Percentiles rank a stretch among this genome's conserved stretches.
Evolutionary conservation across 2,329 filamentous ascomycete species (phyloP).

Genomic region (Colletotrichum chlorophyti): DNA sequence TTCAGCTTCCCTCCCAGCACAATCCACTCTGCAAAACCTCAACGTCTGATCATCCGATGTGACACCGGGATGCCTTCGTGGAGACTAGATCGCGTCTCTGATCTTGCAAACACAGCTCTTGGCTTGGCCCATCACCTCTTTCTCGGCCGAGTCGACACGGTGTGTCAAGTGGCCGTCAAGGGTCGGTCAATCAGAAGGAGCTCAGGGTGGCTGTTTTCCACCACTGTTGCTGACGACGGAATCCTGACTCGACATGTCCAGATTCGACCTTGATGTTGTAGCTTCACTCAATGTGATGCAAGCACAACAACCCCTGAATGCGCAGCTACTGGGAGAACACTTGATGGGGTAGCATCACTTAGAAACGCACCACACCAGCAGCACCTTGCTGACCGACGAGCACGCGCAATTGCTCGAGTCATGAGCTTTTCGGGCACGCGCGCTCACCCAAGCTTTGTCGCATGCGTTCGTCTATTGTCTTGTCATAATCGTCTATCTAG

Average conservation of each 20-base stretch:
- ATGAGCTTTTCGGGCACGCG: neutral
- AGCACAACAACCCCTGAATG: conserved; percentile 1
- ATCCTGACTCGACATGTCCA: neutral
- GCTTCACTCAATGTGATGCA: conserved; percentile 21
- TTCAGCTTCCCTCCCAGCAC: neutral
- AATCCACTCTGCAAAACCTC: neutral
- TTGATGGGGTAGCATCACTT: neutral
- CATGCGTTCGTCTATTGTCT: no score
- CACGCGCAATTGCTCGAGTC: neutral
- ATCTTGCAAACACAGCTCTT: conserved; percentile 20
- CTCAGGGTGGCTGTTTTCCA: neutral
- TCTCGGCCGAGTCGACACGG: neutral
- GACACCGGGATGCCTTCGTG: conserved; percentile 17
- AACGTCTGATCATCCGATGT: neutral
- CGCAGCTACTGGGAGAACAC: neutral
- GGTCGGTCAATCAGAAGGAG: no score
- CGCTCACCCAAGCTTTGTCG: neutral
- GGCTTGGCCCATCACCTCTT: conserved; percentile 1
- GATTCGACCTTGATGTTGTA: neutral
- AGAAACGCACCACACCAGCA: no score
- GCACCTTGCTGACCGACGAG: neutral
- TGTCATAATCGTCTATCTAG: conserved; percentile 2
- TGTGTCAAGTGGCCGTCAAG: no score
- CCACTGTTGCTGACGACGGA: no score
- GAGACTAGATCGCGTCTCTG: conserved; percentile 1